Evolutionary conservation across 176 grass and related monocot species (phyloP), one percentile per base, ranked within the genome.

Genomic region (Hsuehochloa calcarea): DNA sequence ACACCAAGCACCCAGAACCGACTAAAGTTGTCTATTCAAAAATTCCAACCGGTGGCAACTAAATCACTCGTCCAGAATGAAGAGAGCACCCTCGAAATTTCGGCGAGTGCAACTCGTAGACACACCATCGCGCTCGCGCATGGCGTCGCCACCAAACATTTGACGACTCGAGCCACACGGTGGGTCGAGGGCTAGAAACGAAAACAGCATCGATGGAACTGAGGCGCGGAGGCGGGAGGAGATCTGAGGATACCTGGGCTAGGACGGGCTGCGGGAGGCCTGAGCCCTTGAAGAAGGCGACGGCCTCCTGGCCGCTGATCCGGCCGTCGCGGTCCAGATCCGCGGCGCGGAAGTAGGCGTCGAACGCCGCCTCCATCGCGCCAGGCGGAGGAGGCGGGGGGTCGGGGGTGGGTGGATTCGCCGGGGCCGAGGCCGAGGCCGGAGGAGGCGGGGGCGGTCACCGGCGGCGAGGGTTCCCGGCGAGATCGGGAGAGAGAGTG

Each of bases 241-340:
- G 85, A 88, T 87, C 82, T 62, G 80, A 52, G 46, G 26, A 3
- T 20, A 99, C 97, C 97, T 99, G 91, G 34, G 97, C 97, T 22
- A 99, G 90, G 70, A 99, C 88, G 45, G 80, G 88, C 79, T 94
- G 94, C 39, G 93, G 97, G 81, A 99, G 91, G 46, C 88, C 91
- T 47, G 88, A 94, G 67, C 93, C 91, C 92, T 92, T 92, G 83
- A 99, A 96, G 90, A 99, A 99, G 59, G 90, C 55, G 74, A 94
- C 93, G 74, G 97, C 97, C 92, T 96, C 97, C 56, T 86, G 75
- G 39, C 93, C 97, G 77, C 91, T 99, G 88, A 99, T 99, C 91
- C 90, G 89, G 45, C 97, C 97, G 86, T 99, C 97, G 55, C 90
- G 91, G 81, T 96, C 90, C 91, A 96, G 80, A 96, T 99, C 97